Evolutionary conservation across 192 early-diverging fungal species (phyloP).

Genomic region (Coemansia sp.): DNA sequence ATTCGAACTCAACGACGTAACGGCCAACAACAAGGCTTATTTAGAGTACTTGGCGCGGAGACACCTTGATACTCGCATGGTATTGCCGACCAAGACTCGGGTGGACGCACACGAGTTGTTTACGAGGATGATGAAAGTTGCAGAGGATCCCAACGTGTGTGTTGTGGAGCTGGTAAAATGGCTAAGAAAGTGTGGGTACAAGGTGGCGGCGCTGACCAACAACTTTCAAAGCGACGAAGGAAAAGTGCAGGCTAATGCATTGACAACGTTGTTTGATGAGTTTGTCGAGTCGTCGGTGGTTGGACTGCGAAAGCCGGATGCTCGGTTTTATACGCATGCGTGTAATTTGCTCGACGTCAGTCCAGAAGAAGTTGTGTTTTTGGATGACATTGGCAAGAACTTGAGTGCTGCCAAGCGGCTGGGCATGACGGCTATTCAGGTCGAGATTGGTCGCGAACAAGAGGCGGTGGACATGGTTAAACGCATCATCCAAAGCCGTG

Average conservation of each 20-base stretch:
- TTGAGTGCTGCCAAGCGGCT: constrained; percentile 67
- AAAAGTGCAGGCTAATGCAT: not conserved
- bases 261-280: constrained; percentile 56
- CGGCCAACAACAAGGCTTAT: constrained; percentile 42
- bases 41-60: constrained; percentile 29
- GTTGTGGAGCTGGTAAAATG: constrained; percentile 32
- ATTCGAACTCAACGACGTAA: constrained; percentile 41
- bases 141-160: constrained; percentile 17
- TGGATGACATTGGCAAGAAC: constrained; percentile 85
- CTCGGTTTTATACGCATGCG: constrained; percentile 66
- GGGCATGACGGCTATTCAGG: constrained; percentile 72
- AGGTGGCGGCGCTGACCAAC: constrained; percentile 80
- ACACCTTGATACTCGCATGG: constrained; percentile 27
- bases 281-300: constrained; percentile 76
- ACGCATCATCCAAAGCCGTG: constrained; percentile 20
- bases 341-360: constrained; percentile 68
- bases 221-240: constrained; percentile 61
- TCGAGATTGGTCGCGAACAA: constrained; percentile 31
- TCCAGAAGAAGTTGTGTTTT: constrained; percentile 69
- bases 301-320: constrained; percentile 84
- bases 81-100: constrained; percentile 17
- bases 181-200: constrained; percentile 58
- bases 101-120: constrained; percentile 36
- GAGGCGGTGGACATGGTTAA: constrained; percentile 30
- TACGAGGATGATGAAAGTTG: constrained; percentile 35